Base-by-base conservation (phyloP, 352 stramenopile species). In the Phytopythium aichiense region DNA sequence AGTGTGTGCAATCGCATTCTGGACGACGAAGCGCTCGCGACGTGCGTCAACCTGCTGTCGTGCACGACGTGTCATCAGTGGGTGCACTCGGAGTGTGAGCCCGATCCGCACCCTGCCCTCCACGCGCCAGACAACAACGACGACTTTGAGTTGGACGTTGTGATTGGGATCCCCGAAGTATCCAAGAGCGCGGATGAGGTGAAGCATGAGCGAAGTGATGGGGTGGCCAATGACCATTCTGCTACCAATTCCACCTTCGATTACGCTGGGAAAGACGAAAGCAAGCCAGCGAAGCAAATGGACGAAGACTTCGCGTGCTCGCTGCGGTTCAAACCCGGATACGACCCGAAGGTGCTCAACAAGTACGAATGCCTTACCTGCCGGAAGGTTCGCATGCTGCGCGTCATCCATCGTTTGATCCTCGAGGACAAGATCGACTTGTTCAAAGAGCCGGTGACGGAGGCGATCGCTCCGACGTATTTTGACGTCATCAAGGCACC, bases 361-460 rank as follows among this genome's bases (percentile, higher is more conserved):
- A 89, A 94, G 49, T 96, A 93, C 50, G 85, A 96, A 65, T 96
- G 87, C 61, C 56, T 87, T n/a, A 86, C 77, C 2, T 95, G 87
- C 58, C 81, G 87, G 5, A 90, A 92, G 50, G 61, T 88, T 6
- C 79, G 82, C 7, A 86, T 93, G 72, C 74, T 94, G 6, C 77
- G 82, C 35, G 72, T 88, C 55, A 62, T 96, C 0, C 63, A 92
- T 54, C 74, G 77, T 4, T 60, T 96, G 15, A 62, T 71, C 2
- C 42, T 72, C 1, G 86, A 96, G 69, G 88, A 96, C 68, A 95
- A 95, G 57, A 58, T 94, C 12, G 81, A 91, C 55, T 59, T 99
- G 25, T 99, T 99, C 72, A 91, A 94, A 42, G 79, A 97, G 50
- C 94, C 96, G 2, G 96, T 99, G 49, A 98, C 93, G 0, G 90